Percentiles rank a stretch among this genome's conserved stretches.
Evolutionary conservation across 306 rosid genomes (phyloP).

Genomic region (Abrus precatorius): DNA sequence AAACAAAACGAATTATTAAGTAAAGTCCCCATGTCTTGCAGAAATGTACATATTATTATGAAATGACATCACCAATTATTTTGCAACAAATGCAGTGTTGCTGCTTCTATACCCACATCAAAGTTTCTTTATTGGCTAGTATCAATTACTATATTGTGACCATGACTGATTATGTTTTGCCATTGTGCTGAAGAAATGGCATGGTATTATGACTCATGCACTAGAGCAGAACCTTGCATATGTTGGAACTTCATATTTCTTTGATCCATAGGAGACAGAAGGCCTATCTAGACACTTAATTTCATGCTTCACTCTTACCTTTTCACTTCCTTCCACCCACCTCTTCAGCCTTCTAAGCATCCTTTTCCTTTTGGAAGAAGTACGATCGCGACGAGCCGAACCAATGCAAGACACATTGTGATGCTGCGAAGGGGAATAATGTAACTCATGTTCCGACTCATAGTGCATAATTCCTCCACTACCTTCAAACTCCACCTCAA

Average conservation of each 20-base stretch:
- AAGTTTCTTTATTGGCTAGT: conserved; percentile 30
- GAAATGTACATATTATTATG: neutral
- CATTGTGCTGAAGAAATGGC: neutral
- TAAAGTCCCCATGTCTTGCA: neutral
- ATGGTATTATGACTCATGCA: conserved; percentile 47
- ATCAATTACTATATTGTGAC: neutral
- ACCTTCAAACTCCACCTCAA: conserved; percentile 50
- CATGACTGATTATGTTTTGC: conserved; percentile 18
- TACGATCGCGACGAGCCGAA: conserved; percentile 37
- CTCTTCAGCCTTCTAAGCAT: conserved; percentile 59
- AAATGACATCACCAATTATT: conserved; percentile 17
- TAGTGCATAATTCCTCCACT: conserved; percentile 31
- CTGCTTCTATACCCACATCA: conserved; percentile 11
- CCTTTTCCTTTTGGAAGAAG: conserved; percentile 53
- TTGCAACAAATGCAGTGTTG: conserved; percentile 16
- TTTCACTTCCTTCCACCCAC: conserved; percentile 72
- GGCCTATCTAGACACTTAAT: conserved; percentile 46
- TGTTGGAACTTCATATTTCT: conserved; percentile 47
- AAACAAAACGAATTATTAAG: neutral
- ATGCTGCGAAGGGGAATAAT: conserved; percentile 44
- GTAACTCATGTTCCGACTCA: conserved; percentile 57
- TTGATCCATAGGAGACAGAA: conserved; percentile 46
- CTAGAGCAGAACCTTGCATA: conserved; percentile 64
- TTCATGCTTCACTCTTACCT: conserved; percentile 58
- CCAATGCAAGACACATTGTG: conserved; percentile 53